These are phyloP conservation scores for Amphibolis antarctica DNA, from an alignment of 106 monocot species.

Conservation along the genomic window DNA sequence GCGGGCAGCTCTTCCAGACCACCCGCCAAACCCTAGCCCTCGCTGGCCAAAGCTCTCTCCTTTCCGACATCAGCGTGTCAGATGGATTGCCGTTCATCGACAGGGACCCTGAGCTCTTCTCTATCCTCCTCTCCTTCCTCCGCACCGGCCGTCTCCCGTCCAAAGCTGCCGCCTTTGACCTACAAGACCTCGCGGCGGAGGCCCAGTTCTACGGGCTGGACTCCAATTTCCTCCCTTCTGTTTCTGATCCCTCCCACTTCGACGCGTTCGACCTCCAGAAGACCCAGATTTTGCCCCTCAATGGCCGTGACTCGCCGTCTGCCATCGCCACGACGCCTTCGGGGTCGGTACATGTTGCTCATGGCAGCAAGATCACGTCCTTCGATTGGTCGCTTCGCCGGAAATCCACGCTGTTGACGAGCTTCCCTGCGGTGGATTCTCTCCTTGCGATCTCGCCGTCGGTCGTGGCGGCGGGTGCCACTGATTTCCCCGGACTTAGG, in stretches of 20 bases:
- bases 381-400: slow-evolving; percentile 30
- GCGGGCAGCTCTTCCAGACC: slow-evolving; percentile 78
- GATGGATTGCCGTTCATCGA: slow-evolving; percentile 31
- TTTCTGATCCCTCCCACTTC: slow-evolving; percentile 17
- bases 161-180: slow-evolving; percentile 8
- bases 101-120: slow-evolving; percentile 41
- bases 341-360: slow-evolving; percentile 36
- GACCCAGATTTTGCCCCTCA: slow-evolving; percentile 34
- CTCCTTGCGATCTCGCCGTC: slow-evolving; percentile 31
- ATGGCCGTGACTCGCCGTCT: slow-evolving; percentile 29
- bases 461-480: slow-evolving; percentile 34
- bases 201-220: slow-evolving; percentile 38
- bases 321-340: slow-evolving; percentile 21
- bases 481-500: slow-evolving; percentile 50
- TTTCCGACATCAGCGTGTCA: slow-evolving; percentile 11
- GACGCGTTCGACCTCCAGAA: slow-evolving; percentile 23
- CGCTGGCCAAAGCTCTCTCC: slow-evolving; percentile 32
- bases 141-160: slow-evolving; percentile 20
- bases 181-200: slow-evolving; percentile 31
- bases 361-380: slow-evolving; percentile 45
- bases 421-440: slow-evolving; percentile 47
- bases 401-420: slow-evolving; percentile 40
- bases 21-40: slow-evolving; percentile 44
- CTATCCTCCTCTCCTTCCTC: slow-evolving; percentile 58
- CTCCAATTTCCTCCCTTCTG: slow-evolving; percentile 10